Percentiles rank a stretch among this genome's conserved stretches.
phyloP scores from a whole-genome alignment of 2,329 filamentous ascomycete species.

The Ascochyta rabiei region DNA sequence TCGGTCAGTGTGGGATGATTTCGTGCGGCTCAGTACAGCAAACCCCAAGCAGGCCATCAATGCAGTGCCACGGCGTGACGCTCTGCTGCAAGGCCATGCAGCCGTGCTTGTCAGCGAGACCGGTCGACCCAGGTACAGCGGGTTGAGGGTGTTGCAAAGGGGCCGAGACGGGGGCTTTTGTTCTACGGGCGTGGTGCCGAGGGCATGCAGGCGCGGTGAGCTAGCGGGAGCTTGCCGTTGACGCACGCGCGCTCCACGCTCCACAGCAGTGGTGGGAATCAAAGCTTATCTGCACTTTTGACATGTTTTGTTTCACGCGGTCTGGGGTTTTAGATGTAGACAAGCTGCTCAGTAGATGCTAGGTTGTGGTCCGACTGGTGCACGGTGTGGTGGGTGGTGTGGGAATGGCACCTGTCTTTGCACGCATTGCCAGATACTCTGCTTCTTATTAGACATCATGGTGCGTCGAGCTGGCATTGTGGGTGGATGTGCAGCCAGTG shows the following conservation, averaged over 20 bases:
- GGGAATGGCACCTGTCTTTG: too few species aligned
- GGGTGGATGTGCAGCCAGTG: not conserved
- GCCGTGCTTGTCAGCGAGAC: too few species aligned
- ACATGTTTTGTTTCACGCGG: constrained; percentile 1
- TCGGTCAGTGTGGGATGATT: not conserved
- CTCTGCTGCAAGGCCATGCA: too few species aligned
- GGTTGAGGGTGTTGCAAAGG: not conserved
- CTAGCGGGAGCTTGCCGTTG: constrained; percentile 27
- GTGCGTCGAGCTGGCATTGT: too few species aligned
- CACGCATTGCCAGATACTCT: too few species aligned
- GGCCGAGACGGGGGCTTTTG: constrained; percentile 6
- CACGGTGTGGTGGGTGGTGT: too few species aligned
- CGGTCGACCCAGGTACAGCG: too few species aligned
- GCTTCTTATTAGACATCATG: too few species aligned
- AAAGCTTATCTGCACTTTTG: constrained; percentile 22
- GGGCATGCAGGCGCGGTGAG: constrained; percentile 20
- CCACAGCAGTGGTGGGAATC: constrained; percentile 12
- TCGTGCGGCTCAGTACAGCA: not conserved
- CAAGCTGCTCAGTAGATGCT: not conserved
- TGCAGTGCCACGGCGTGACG: too few species aligned
- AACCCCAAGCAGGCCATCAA: not conserved
- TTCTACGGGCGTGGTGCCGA: constrained; percentile 16
- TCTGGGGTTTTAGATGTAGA: not conserved
- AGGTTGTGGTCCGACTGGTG: too few species aligned
- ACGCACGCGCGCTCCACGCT: constrained; percentile 9